Base-by-base conservation (phyloP, 2,329 filamentous ascomycete genomes). In the Aspergillus niger region DNA sequence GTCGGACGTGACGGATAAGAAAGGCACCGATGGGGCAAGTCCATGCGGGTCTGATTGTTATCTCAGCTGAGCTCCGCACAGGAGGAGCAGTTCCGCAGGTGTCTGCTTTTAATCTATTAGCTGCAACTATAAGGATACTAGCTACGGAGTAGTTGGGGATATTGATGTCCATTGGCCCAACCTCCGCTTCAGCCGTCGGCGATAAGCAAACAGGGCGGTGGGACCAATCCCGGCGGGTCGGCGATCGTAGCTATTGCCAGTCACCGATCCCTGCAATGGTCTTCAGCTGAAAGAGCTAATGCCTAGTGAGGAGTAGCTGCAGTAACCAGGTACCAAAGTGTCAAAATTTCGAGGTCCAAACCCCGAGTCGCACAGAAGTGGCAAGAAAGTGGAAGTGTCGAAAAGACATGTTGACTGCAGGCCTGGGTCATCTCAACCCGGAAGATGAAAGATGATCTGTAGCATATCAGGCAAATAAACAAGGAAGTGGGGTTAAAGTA, bases 21-120 rank as follows among this genome's bases (percentile, higher is more conserved):
- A 26, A 39, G 39, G 38, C 26, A 28, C 20, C n/a, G 38, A 55
- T 55, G 8, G 52, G 52, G 52, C 52, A 55, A 44, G 52, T 55
- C 36, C 52, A 55, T 43, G 52, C 52, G 39, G 51, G 11, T 36
- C 51, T 6, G 11, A 22, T 10, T 44, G 41, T n/a, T 44, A 24
- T 44, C 41, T 20, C 41, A 22, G 41, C 41, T 44, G 20, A 24
- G 24, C 20, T 24, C 17, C 22, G 15, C 39, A 43, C 28, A 20
- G 17, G 10, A 11, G 13, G 20, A 36, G 32, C 10, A 36, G 13
- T 36, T 36, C 11, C 11, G 32, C 10, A 36, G 11, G 32, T 36
- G 1, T 36, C 32, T 36, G 5, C 32, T 3, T 44, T 20, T 20
- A 43, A 22, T 22, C 17, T 43, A 44, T 44, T 20, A 43, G 17